phyloP scores from a whole-genome alignment of 1,284 basidiomycete species.

The Moesziomyces antarcticus region DNA sequence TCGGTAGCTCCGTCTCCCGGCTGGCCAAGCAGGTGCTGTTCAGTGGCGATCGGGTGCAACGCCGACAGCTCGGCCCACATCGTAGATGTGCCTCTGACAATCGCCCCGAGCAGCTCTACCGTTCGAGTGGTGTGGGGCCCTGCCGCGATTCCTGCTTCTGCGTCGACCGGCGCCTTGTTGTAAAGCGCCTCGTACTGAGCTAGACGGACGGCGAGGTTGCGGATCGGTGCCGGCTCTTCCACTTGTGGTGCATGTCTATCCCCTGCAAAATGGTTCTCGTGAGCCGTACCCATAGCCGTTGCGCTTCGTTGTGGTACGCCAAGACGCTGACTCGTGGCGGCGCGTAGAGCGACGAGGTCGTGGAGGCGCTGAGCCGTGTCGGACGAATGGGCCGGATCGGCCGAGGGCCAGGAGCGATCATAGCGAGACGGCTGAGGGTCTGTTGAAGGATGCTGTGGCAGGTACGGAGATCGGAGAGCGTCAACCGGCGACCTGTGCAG shows the following conservation, averaged over 20 bases:
- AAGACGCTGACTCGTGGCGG: constrained; percentile 4
- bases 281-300: constrained; percentile 27
- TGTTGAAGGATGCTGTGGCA: constrained; percentile 31
- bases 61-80: constrained; percentile 43
- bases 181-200: constrained; percentile 41
- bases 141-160: constrained; percentile 2
- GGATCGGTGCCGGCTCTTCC: constrained; percentile 44
- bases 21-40: constrained; percentile 37
- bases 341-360: constrained; percentile 33
- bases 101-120: constrained; percentile 43
- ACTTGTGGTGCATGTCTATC: background rate
- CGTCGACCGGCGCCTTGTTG: constrained; percentile 27
- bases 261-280: constrained; percentile 7
- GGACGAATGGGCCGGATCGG: constrained; percentile 23
- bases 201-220: constrained; percentile 40
- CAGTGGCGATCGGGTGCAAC: constrained; percentile 47
- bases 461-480: constrained; percentile 6
- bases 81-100: constrained; percentile 31
- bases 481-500: constrained; percentile 27
- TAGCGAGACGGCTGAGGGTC: constrained; percentile 36
- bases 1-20: constrained; percentile 31
- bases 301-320: constrained; percentile 20
- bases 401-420: constrained; percentile 16
- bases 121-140: constrained; percentile 33
- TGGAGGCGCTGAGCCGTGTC: constrained; percentile 35